Evolutionary conservation across 2,329 filamentous ascomycete genomes (phyloP).

Genomic region (Cladophialophora psammophila): DNA sequence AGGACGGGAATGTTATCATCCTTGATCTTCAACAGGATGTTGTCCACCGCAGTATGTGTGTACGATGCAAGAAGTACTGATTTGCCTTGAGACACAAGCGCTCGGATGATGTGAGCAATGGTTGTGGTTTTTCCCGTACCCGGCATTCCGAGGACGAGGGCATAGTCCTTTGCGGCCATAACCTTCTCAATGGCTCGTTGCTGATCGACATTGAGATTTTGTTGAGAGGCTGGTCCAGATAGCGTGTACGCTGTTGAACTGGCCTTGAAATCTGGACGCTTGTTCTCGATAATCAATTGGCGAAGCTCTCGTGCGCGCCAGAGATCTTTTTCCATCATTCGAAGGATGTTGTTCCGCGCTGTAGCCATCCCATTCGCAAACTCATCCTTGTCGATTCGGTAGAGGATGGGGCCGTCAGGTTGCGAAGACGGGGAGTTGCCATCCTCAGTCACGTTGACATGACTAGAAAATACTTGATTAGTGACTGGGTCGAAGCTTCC

Average conservation of each 20-base stretch:
- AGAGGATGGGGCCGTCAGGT: slow-evolving; percentile 59
- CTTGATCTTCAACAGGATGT: slow-evolving; percentile 91
- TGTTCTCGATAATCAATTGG: slow-evolving; percentile 79
- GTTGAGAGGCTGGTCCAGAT: slow-evolving; percentile 60
- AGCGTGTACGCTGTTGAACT: slow-evolving; percentile 69
- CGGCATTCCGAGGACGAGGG: slow-evolving; percentile 96
- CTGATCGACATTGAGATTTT: slow-evolving; percentile 85
- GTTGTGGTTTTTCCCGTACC: slow-evolving; percentile 98
- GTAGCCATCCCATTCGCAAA: slow-evolving; percentile 98
- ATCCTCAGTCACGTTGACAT: slow-evolving; percentile 80
- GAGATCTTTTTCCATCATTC: slow-evolving; percentile 83
- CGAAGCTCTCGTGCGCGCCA: slow-evolving; percentile 76
- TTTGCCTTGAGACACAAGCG: slow-evolving; percentile 86
- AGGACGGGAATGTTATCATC: slow-evolving; percentile 79
- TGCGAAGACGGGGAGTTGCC: slow-evolving; percentile 3
- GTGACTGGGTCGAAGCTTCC: slow-evolving; percentile 75
- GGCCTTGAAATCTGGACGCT: slow-evolving; percentile 75
- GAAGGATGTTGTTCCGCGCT: slow-evolving; percentile 90
- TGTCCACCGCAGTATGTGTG: slow-evolving; percentile 97
- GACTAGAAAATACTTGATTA: slow-evolving; percentile 88
- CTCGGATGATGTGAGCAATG: slow-evolving; percentile 94
- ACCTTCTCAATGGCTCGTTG: slow-evolving; percentile 88
- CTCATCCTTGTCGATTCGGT: slow-evolving; percentile 94
- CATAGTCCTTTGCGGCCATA: slow-evolving; percentile 94
- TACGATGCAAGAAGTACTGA: slow-evolving; percentile 93